These are phyloP conservation scores for Coemansia pectinata DNA, from an alignment of 192 early-diverging fungal genomes.

Conservation along the genomic window DNA sequence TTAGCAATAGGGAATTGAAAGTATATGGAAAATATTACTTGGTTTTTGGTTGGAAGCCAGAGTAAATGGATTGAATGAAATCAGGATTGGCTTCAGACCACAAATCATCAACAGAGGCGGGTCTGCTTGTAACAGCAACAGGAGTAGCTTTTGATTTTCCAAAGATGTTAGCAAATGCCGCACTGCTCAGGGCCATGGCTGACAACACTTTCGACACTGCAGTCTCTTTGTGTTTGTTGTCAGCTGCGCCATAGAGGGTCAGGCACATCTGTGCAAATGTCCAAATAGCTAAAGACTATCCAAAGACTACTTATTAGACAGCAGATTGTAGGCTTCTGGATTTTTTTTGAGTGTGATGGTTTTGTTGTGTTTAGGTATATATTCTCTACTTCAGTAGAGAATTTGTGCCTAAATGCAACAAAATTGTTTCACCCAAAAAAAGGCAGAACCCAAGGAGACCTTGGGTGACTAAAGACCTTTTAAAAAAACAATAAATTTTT, in stretches of 20 bases:
- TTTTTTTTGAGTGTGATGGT: no score
- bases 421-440: no score
- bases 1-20: background rate
- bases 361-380: no score
- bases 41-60: background rate
- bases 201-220: conserved; percentile 2
- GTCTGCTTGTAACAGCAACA: background rate
- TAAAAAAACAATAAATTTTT: no score
- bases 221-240: background rate
- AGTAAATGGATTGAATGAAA: background rate
- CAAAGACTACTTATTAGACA: no score
- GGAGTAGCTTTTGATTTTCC: background rate
- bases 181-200: conserved; percentile 17
- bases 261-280: no score
- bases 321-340: no score
- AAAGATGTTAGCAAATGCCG: conserved; percentile 39
- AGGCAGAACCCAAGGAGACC: no score
- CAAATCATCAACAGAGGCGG: background rate
- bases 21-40: background rate
- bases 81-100: background rate
- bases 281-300: no score
- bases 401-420: no score
- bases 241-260: conserved; percentile 17
- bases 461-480: no score
- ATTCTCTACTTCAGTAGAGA: no score